These are phyloP conservation scores for Coemansia sp. DNA, from an alignment of 371 early-diverging fungal genomes.

Conservation along the genomic window DNA sequence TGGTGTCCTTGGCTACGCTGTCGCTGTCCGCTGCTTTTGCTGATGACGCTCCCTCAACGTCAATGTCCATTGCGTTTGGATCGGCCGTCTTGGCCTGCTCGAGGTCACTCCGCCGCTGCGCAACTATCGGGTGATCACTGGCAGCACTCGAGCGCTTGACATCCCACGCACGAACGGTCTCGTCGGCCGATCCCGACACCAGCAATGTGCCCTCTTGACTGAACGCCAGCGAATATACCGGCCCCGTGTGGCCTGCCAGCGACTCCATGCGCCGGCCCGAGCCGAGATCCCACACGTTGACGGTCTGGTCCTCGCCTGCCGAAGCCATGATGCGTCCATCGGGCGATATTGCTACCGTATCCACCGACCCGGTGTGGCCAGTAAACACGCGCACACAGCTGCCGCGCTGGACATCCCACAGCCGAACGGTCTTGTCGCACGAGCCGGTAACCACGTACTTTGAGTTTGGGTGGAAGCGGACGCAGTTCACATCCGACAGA, in stretches of 20 bases:
- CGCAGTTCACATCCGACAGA: slow-evolving; percentile 95
- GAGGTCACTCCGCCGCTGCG: slow-evolving; percentile 25
- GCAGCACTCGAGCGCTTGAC: slow-evolving; percentile 53
- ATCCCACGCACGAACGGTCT: slow-evolving; percentile 96
- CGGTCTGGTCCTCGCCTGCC: slow-evolving; percentile 81
- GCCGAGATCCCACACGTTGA: slow-evolving; percentile 98
- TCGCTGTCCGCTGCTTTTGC: neutral
- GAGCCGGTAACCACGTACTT: slow-evolving; percentile 97
- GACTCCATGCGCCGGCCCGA: slow-evolving; percentile 78
- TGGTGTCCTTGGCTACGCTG: neutral
- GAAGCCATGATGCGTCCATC: slow-evolving; percentile 94
- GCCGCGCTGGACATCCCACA: slow-evolving; percentile 97
- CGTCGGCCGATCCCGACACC: slow-evolving; percentile 89
- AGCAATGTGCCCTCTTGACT: slow-evolving; percentile 82
- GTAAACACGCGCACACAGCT: slow-evolving; percentile 92
- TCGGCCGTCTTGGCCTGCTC: slow-evolving; percentile 10
- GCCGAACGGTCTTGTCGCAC: slow-evolving; percentile 89
- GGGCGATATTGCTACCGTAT: slow-evolving; percentile 89
- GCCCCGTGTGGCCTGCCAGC: slow-evolving; percentile 83
- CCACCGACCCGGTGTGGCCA: slow-evolving; percentile 87
- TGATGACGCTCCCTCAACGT: neutral
- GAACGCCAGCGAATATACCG: slow-evolving; percentile 89
- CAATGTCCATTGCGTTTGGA: slow-evolving; percentile 39
- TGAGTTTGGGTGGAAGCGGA: slow-evolving; percentile 98
- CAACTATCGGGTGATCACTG: slow-evolving; percentile 46